Percentiles rank a stretch among this genome's conserved stretches.
These are phyloP conservation scores for Vigna hirtella DNA, from an alignment of 306 rosid genomes.

Conservation along the genomic window DNA sequence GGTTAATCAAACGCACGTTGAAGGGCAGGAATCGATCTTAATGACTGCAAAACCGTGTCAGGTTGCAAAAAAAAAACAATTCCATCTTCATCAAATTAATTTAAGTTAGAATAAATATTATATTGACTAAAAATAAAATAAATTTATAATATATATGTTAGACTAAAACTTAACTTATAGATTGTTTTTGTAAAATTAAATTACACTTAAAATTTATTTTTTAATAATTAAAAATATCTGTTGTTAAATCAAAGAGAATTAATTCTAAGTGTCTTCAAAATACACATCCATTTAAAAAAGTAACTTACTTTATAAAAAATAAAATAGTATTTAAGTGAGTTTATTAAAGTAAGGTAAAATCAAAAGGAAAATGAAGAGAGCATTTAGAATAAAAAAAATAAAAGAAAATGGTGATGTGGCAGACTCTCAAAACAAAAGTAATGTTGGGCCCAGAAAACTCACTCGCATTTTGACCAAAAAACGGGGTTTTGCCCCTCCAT, in stretches of 20 bases:
- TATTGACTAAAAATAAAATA: too few relatives aligned
- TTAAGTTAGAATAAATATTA: too few relatives aligned
- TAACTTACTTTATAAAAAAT: neutral
- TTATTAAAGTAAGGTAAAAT: neutral
- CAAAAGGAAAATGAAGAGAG: neutral
- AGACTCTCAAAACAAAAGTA: constrained; percentile 35
- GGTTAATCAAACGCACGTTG: constrained; percentile 10
- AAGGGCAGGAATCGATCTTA: constrained; percentile 1
- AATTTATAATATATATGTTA: too few relatives aligned
- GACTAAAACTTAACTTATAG: too few relatives aligned
- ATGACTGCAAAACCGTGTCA: neutral
- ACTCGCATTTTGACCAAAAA: constrained; percentile 61
- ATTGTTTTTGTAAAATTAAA: too few relatives aligned
- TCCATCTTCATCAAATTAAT: neutral
- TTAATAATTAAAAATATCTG: neutral
- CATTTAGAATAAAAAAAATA: neutral
- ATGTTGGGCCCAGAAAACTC: constrained; percentile 47
- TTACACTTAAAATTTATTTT: too few relatives aligned
- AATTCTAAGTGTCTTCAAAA: neutral
- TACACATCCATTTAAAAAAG: neutral
- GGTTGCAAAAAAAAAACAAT: neutral
- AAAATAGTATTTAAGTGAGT: neutral
- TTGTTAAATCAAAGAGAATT: neutral
- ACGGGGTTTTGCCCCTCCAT: constrained; percentile 63
- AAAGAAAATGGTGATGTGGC: constrained; percentile 41